Evolutionary conservation across 495 filamentous ascomycete genomes (phyloP).

Genomic region (Mycothermus thermophilus): DNA sequence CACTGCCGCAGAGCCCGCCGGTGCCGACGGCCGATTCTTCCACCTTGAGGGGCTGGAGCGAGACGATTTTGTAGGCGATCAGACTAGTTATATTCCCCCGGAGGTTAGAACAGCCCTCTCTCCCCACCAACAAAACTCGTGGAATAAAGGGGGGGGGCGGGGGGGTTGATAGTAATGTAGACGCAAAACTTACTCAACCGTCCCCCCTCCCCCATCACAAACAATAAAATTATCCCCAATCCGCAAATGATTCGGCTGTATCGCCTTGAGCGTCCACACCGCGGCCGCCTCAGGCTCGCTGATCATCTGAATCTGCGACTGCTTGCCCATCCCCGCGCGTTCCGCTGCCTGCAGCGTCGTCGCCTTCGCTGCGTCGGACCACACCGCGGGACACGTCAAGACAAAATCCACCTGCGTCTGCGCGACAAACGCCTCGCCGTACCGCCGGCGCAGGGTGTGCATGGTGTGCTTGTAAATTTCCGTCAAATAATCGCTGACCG

Average conservation of each 20-base stretch:
- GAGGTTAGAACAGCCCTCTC: too few species aligned
- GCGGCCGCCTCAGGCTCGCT: conserved; percentile 67
- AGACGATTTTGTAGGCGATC: conserved; percentile 54
- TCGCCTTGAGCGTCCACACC: conserved; percentile 53
- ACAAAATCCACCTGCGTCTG: conserved; percentile 52
- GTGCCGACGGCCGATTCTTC: conserved; percentile 53
- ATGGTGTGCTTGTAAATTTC: conserved; percentile 61
- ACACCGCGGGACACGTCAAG: conserved; percentile 68
- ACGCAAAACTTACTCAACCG: conserved; percentile 38
- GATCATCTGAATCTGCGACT: conserved; percentile 49
- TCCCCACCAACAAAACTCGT: conserved; percentile 12
- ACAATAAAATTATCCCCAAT: conserved; percentile 60
- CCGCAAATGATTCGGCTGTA: conserved; percentile 47
- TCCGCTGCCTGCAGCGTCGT: conserved; percentile 51
- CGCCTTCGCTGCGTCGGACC: conserved; percentile 61
- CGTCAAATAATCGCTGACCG: conserved; percentile 53
- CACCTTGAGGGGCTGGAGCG: conserved; percentile 42
- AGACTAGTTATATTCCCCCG: conserved; percentile 33
- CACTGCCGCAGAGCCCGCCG: conserved; percentile 52
- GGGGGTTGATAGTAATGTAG: too few species aligned
- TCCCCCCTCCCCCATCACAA: conserved; percentile 68
- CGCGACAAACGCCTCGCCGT: conserved; percentile 48
- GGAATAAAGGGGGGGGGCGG: too few species aligned
- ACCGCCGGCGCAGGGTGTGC: conserved; percentile 51
- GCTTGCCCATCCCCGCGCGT: conserved; percentile 49